Percentiles rank a stretch among this genome's conserved stretches.
Evolutionary conservation across 768 basidiomycete genomes (phyloP).

Genomic region (Collybia mongolica): DNA sequence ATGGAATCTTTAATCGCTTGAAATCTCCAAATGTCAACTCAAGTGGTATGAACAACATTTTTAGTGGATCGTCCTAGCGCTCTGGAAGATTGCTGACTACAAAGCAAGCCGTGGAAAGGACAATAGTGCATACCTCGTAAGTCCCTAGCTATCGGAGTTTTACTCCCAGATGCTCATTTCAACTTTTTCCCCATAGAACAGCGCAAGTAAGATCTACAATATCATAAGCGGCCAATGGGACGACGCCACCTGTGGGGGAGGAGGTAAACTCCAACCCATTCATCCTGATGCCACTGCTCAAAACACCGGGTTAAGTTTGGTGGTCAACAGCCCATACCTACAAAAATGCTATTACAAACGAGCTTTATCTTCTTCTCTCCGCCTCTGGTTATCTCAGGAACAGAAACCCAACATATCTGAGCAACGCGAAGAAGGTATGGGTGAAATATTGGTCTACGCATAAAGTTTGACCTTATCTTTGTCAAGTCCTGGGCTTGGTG

Average conservation of each 20-base stretch:
- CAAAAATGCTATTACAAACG: conserved; percentile 64
- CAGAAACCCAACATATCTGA: conserved; percentile 36
- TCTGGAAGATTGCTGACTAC: conserved; percentile 61
- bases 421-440: conserved; percentile 45
- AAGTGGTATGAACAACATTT: not conserved
- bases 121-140: conserved; percentile 25
- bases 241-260: conserved; percentile 43
- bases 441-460: not conserved
- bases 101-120: conserved; percentile 37
- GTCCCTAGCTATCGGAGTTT: not conserved
- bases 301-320: conserved; percentile 37
- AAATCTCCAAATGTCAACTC: not conserved
- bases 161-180: not conserved
- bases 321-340: conserved; percentile 55
- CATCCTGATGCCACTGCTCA: not conserved
- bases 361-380: conserved; percentile 51
- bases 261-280: conserved; percentile 30
- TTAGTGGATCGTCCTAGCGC: conserved; percentile 55
- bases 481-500: conserved; percentile 35
- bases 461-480: not conserved
- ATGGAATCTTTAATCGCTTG: conserved; percentile 3
- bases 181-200: conserved; percentile 34
- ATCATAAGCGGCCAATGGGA: conserved; percentile 54
- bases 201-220: conserved; percentile 47
- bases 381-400: conserved; percentile 44